Conservation (phyloP, 441 rosid species). For the Dalechampia spathulata region DNA sequence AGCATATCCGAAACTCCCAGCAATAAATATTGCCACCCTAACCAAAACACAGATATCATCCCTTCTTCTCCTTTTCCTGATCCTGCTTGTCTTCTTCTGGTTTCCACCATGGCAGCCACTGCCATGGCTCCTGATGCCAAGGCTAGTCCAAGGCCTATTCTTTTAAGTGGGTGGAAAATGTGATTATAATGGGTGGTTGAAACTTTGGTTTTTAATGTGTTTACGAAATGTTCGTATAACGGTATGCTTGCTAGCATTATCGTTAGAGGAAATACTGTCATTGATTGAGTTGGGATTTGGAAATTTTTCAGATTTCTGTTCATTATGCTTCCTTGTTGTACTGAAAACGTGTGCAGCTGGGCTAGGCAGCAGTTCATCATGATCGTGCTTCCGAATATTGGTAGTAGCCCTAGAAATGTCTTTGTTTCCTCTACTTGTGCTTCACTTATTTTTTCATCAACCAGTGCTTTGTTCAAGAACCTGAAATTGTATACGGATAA, state of each 20-base stretch:
- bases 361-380: constrained; percentile 52
- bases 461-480: constrained; percentile 35
- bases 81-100: constrained; percentile 21
- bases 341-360: constrained; percentile 49
- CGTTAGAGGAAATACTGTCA: constrained; percentile 33
- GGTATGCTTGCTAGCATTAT: constrained; percentile 40
- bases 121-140: constrained; percentile 44
- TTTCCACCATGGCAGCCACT: constrained; percentile 36
- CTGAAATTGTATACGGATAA: constrained; percentile 10
- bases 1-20: constrained; percentile 48
- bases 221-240: constrained; percentile 24
- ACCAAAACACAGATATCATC: constrained; percentile 42
- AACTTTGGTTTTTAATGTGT: constrained; percentile 5
- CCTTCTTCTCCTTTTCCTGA: neutral
- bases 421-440: constrained; percentile 42
- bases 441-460: constrained; percentile 22
- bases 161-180: constrained; percentile 30
- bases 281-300: constrained; percentile 44
- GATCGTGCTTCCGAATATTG: constrained; percentile 51
- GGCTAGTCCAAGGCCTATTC: constrained; percentile 43
- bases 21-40: constrained; percentile 37
- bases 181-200: neutral
- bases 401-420: constrained; percentile 42
- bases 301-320: constrained; percentile 27
- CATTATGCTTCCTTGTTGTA: constrained; percentile 50